Conservation (phyloP, 148 eudicot species). For the Linanthus parryae region DNA sequence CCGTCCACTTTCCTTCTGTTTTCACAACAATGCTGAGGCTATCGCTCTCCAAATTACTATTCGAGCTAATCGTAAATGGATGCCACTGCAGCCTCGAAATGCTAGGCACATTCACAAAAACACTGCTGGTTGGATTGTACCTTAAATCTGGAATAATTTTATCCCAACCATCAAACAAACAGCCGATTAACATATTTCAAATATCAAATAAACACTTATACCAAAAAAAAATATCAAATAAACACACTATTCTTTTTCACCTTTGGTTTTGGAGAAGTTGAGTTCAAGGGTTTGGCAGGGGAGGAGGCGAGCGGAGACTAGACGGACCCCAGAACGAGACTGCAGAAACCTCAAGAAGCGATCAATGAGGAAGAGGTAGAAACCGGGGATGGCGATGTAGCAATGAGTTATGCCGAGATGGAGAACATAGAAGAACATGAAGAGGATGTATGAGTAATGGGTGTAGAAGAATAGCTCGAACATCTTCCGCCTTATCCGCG, state of each 20-base stretch:
- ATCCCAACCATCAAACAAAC: too few species aligned
- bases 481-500: slow-evolving; percentile 20
- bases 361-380: slow-evolving; percentile 47
- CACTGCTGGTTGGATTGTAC: slow-evolving; percentile 52
- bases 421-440: slow-evolving; percentile 32
- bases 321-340: slow-evolving; percentile 27
- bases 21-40: slow-evolving; percentile 56
- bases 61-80: slow-evolving; percentile 64
- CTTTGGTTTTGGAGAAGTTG: slow-evolving; percentile 48
- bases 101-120: slow-evolving; percentile 51
- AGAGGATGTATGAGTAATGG: slow-evolving; percentile 45
- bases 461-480: slow-evolving; percentile 57
- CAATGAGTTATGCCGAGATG: slow-evolving; percentile 34
- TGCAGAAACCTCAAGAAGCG: slow-evolving; percentile 42
- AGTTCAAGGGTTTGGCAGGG: slow-evolving; percentile 60
- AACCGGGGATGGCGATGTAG: slow-evolving; percentile 29
- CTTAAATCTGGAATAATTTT: too few species aligned
- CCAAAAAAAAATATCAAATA: too few species aligned
- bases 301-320: slow-evolving; percentile 35
- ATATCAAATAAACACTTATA: too few species aligned
- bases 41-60: slow-evolving; percentile 44
- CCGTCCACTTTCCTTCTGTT: slow-evolving; percentile 58
- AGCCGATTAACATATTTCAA: too few species aligned
- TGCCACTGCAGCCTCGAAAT: slow-evolving; percentile 82
- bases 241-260: too few species aligned